phyloP scores from a whole-genome alignment of 352 stramenopile genomes.

The Phytophthora constricta region DNA sequence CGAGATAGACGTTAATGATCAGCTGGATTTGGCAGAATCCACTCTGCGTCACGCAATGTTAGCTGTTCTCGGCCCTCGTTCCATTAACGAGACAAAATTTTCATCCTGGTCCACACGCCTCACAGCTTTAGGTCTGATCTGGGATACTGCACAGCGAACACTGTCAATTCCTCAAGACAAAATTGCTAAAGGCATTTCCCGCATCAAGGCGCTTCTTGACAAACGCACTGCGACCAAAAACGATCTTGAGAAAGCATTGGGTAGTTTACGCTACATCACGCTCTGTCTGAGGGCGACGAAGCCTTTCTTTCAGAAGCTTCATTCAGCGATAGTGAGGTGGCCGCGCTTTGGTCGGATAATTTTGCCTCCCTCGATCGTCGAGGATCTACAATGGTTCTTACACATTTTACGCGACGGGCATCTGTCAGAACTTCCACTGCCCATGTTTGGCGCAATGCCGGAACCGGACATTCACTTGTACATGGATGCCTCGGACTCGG shows the following conservation, averaged over 20 bases:
- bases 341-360: background rate
- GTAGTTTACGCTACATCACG: constrained; percentile 23
- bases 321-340: background rate
- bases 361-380: background rate
- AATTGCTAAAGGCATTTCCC: constrained; percentile 6
- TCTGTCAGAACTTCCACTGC: background rate
- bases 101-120: constrained; percentile 6
- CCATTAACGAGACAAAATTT: constrained; percentile 34
- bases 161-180: constrained; percentile 17
- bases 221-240: background rate
- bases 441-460: background rate
- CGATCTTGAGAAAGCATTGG: constrained; percentile 11
- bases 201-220: background rate
- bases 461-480: constrained; percentile 1
- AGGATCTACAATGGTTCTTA: background rate
- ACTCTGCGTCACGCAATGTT: constrained; percentile 13
- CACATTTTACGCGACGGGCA: background rate
- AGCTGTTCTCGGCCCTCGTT: constrained; percentile 11
- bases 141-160: background rate
- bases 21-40: constrained; percentile 12
- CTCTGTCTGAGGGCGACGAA: constrained; percentile 12
- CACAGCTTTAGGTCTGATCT: constrained; percentile 8
- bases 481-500: constrained; percentile 6
- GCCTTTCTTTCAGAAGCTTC: constrained; percentile 10
- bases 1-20: background rate